Conservation (phyloP, 192 early-diverging fungal species). For the Umbelopsis sp. region DNA sequence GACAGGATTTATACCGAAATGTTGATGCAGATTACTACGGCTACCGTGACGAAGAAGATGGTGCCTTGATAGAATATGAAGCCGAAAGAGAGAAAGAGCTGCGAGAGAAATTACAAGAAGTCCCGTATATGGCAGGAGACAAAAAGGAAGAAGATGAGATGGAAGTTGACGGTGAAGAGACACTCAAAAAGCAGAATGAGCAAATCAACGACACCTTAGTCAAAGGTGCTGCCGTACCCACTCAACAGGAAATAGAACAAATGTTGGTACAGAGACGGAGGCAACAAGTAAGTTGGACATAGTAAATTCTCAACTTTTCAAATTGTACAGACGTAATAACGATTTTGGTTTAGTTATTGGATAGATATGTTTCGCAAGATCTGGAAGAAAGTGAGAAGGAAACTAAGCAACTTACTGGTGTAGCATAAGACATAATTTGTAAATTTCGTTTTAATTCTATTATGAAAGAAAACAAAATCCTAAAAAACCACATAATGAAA, state of each 20-base stretch:
- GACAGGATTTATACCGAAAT: slow-evolving; percentile 72
- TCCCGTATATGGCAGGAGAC: slow-evolving; percentile 3
- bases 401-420: slow-evolving; percentile 35
- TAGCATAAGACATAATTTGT: slow-evolving; percentile 21
- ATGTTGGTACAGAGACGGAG: slow-evolving; percentile 73
- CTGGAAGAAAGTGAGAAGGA: slow-evolving; percentile 34
- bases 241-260: slow-evolving; percentile 74
- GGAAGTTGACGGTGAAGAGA: background rate
- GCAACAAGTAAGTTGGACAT: slow-evolving; percentile 51
- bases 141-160: background rate
- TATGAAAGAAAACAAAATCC: no score
- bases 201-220: slow-evolving; percentile 27
- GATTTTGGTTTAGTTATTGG: slow-evolving; percentile 34
- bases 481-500: background rate
- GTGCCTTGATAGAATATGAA: slow-evolving; percentile 78
- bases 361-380: slow-evolving; percentile 51
- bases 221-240: slow-evolving; percentile 60
- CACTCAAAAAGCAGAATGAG: slow-evolving; percentile 13
- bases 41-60: slow-evolving; percentile 92
- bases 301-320: background rate
- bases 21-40: slow-evolving; percentile 96
- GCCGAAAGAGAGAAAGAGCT: slow-evolving; percentile 56
- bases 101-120: slow-evolving; percentile 26
- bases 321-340: no score
- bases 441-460: background rate